Base-by-base conservation (phyloP, 208 protist genomes). In the Crithidia brevicula region DNA sequence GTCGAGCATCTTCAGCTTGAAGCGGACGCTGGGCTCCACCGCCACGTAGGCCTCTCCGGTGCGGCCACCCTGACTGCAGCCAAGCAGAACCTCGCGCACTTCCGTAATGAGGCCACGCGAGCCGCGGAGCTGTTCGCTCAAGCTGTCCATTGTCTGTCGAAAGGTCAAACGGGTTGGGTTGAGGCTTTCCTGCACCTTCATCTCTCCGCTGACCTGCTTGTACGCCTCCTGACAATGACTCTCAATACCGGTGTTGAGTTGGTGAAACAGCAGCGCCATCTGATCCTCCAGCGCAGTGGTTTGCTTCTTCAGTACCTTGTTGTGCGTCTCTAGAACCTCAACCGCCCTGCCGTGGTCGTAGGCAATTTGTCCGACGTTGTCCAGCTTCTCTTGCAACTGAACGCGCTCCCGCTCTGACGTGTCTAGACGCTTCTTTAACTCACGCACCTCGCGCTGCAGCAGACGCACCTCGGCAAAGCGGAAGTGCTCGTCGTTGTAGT, bases 181-280 rank as follows among this genome's bases (percentile, higher is more conserved):
- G 42, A 96, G 67, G 13, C 82, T 82, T 65, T 96, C 86, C 46
- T 97, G 93, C 18, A 84, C 62, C 56, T 91, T 82, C 70, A 93
- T 82, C 60, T 97, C 91, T 9, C 66, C 60, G 3, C 76, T 82
- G 16, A 92, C 86, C 69, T 86, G 83, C 27, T 91, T 81, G 59
- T 88, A 91, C 20, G 82, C 83, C 2, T 91, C 81, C 43, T 86
- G 92, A 77, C 86, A 94, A 65, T 90, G 81, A 20, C 61, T 70
- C 59, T 94, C 77, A 3, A 96, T 65, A 16, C 96, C 91, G 3
- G 80, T 74, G 70, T 95, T 95, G 8, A 97, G 65, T 46, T 96
- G 91, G 11, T 92, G 85, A 51, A 97, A 96, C 1, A 97, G 86
- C 49, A 96, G 62, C 51, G 89, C 89, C 94, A 97, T 97, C 57